Evolutionary conservation across 495 filamentous ascomycete genomes (phyloP).

Genomic region (Penicillium steckii): DNA sequence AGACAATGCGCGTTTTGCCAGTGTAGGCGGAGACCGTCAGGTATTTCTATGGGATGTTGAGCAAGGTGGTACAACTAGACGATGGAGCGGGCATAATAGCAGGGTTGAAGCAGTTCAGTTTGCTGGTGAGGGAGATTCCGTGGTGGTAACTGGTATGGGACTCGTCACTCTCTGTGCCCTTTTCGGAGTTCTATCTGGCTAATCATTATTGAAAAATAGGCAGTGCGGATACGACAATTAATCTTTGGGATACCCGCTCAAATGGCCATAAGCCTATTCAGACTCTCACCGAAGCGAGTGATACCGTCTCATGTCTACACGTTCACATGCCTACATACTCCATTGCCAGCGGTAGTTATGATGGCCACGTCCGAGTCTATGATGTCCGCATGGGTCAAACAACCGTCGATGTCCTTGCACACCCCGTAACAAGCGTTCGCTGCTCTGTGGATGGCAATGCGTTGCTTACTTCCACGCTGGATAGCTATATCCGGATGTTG

Average conservation of each 20-base stretch:
- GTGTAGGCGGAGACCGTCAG: constrained; percentile 80
- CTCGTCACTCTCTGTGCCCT: neutral
- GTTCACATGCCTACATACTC: constrained; percentile 43
- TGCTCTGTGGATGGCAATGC: constrained; percentile 71
- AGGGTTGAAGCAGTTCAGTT: constrained; percentile 77
- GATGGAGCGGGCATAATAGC: constrained; percentile 72
- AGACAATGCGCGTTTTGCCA: constrained; percentile 79
- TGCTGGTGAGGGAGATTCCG: constrained; percentile 63
- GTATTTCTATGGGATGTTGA: constrained; percentile 95
- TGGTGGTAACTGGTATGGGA: constrained; percentile 62
- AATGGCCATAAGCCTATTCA: constrained; percentile 69
- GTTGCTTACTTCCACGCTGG: constrained; percentile 71
- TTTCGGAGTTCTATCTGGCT: too few species aligned
- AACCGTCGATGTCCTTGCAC: constrained; percentile 64
- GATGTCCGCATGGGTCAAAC: constrained; percentile 81
- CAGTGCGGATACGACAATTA: constrained; percentile 78
- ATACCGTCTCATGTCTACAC: constrained; percentile 66
- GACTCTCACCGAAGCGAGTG: constrained; percentile 72
- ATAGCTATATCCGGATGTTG: constrained; percentile 75
- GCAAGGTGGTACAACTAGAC: constrained; percentile 66
- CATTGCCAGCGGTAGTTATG: constrained; percentile 69
- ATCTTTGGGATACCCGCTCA: constrained; percentile 77
- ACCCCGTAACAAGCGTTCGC: constrained; percentile 63
- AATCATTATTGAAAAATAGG: constrained; percentile 36
- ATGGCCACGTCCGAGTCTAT: constrained; percentile 80